Conservation (phyloP, 768 basidiomycete genomes). For the Agrocybe praecox region DNA sequence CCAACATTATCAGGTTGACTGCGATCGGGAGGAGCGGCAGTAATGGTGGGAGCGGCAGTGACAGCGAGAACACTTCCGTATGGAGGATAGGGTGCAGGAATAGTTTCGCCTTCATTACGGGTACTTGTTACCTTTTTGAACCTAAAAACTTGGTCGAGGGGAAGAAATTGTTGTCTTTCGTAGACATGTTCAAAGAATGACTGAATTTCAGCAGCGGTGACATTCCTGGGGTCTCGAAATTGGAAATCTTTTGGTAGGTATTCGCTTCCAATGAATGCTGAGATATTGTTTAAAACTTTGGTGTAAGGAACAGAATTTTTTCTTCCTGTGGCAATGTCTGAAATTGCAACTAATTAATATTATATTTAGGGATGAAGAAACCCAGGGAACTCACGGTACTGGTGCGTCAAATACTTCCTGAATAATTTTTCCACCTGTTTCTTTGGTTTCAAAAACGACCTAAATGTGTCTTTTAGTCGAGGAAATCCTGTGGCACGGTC, state of each 20-base stretch:
- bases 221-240: not conserved
- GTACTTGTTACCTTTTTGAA: not conserved
- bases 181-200: not conserved
- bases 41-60: no score
- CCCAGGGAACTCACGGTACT: not conserved
- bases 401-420: not conserved
- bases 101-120: not conserved
- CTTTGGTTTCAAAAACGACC: not conserved
- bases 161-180: not conserved
- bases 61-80: not conserved
- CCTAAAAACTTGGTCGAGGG: not conserved
- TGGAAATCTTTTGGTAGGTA: not conserved
- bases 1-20: no score
- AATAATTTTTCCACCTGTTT: not conserved
- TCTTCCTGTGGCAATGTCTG: not conserved
- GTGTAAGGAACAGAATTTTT: not conserved
- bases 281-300: not conserved
- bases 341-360: no score
- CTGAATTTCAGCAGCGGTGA: not conserved
- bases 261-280: not conserved
- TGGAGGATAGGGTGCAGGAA: not conserved
- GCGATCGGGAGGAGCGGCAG: no score
- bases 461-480: not conserved
- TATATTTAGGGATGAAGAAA: no score
- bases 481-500: not conserved